Evolutionary conservation across 352 stramenopile genomes (phyloP).

Genomic region (Pythium aphanidermatum): DNA sequence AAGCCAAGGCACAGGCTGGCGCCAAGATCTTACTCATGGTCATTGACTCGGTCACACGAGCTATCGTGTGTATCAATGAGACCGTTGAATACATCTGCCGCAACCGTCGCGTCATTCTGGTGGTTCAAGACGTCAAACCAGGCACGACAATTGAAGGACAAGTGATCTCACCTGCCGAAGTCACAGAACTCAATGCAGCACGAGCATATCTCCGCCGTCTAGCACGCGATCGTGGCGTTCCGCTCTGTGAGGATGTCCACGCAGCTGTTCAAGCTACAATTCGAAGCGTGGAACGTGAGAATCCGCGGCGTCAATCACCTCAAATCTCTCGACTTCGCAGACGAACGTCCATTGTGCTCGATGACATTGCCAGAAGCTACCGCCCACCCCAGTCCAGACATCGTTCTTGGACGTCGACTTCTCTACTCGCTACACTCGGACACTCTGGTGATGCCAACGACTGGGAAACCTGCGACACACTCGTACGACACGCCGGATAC

Average conservation of each 20-base stretch:
- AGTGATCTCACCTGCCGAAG: conserved; percentile 38
- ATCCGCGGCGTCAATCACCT: conserved; percentile 31
- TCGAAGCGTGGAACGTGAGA: conserved; percentile 40
- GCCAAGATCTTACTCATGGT: conserved; percentile 85
- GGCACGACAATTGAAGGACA: conserved; percentile 46
- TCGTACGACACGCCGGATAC: conserved; percentile 34
- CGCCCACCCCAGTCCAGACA: conserved; percentile 41
- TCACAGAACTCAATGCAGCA: conserved; percentile 79
- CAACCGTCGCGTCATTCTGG: conserved; percentile 62
- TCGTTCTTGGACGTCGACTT: conserved; percentile 54
- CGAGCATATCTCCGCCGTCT: conserved; percentile 74
- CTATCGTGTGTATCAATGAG: conserved; percentile 85
- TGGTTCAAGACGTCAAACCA: conserved; percentile 67
- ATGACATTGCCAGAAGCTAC: conserved; percentile 53
- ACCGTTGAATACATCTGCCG: conserved; percentile 83
- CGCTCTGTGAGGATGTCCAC: conserved; percentile 42
- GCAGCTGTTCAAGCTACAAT: conserved; percentile 44
- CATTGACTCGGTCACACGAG: conserved; percentile 70
- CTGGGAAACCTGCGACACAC: conserved; percentile 31
- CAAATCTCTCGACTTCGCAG: conserved; percentile 60
- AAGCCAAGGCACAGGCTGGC: conserved; percentile 75
- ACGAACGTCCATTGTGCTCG: conserved; percentile 72
- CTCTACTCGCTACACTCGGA: conserved; percentile 35
- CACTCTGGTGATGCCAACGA: conserved; percentile 26
- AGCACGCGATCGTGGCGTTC: conserved; percentile 38